A percentile compares a stretch with the other conserved stretches of the same genome.
Evolutionary conservation across 192 early-diverging fungal species (phyloP).

Genomic region (Oehlia diaphana): DNA sequence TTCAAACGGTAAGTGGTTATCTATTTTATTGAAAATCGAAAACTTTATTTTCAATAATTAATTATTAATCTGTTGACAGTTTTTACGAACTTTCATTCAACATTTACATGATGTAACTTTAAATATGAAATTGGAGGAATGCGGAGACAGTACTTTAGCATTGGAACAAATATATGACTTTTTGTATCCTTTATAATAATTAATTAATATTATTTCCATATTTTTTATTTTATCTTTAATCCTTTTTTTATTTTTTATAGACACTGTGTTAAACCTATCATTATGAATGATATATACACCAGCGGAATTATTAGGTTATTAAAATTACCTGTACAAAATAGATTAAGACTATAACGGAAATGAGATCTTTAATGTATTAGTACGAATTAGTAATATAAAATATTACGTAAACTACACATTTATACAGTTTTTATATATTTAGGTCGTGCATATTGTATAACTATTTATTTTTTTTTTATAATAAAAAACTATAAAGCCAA

Average conservation of each 20-base stretch:
- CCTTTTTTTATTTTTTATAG: neutral
- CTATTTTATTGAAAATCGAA: neutral
- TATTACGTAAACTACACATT: too few relatives aligned
- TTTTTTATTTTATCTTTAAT: neutral
- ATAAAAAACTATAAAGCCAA: too few relatives aligned
- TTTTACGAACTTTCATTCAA: conserved; percentile 8
- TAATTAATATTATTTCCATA: neutral
- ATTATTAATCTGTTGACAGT: conserved; percentile 5
- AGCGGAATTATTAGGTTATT: neutral
- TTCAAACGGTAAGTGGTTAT: neutral
- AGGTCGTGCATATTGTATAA: too few relatives aligned
- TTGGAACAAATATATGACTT: conserved; percentile 32
- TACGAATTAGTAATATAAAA: too few relatives aligned
- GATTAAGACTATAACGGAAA: neutral
- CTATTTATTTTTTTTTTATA: too few relatives aligned
- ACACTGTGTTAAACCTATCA: conserved; percentile 16
- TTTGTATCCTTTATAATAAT: conserved; percentile 15
- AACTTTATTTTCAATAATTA: neutral
- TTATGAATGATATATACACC: neutral
- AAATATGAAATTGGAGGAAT: conserved; percentile 13
- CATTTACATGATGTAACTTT: conserved; percentile 2
- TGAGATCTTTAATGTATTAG: too few relatives aligned
- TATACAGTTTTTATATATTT: too few relatives aligned
- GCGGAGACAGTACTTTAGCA: conserved; percentile 11
- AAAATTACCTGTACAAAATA: conserved; percentile 23